Evolutionary conservation across 306 rosid genomes (phyloP), one percentile per base, ranked within the genome.

Genomic region (Begonia masoniana): DNA sequence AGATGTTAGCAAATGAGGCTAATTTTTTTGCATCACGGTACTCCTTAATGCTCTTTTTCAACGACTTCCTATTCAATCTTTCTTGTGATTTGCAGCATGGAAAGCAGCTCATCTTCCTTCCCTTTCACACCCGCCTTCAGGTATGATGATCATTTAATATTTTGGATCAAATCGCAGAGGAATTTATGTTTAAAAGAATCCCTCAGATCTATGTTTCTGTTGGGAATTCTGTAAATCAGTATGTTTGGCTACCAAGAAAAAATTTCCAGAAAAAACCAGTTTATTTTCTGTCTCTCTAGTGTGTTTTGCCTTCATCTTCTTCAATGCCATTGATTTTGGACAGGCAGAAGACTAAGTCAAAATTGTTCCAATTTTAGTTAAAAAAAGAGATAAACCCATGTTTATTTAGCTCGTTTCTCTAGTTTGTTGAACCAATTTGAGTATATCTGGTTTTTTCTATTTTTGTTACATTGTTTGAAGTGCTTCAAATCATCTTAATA

Each of bases 91-190:
- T 57, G 46, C 91, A 83, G 64, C 87, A 91, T 13, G 74, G 46
- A 64, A 85, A 82, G 78, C 91, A 91, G 41, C 66, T 76, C 95
- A 91, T 91, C 64, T 61, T 85, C 68, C 51, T 51, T 51, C n/a
- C n/a, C 9, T 11, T 11, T 21, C 35, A n/a, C 15, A 41, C 42
- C 41, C n/a, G n/a, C n/a, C 69, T 67, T 50, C 65, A 61, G 71
- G 41, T 52, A 12, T 5, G 62, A 49, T 74, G 50, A 62, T 13
- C 53, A 14, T 9, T 50, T 9, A 50, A 16, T 50, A 31, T n/a
- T 13, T 60, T 60, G 41, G 55, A 60, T 60, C 13, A 53, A 59
- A 68, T 49, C 4, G 35, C 43, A 6, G 14, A 31, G 39, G 39
- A 54, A 54, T 54, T 43, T 45, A 12, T 10, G 49, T 10, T 3